Base-by-base conservation (phyloP, 306 rosid species). In the Boehmeria nivea region DNA sequence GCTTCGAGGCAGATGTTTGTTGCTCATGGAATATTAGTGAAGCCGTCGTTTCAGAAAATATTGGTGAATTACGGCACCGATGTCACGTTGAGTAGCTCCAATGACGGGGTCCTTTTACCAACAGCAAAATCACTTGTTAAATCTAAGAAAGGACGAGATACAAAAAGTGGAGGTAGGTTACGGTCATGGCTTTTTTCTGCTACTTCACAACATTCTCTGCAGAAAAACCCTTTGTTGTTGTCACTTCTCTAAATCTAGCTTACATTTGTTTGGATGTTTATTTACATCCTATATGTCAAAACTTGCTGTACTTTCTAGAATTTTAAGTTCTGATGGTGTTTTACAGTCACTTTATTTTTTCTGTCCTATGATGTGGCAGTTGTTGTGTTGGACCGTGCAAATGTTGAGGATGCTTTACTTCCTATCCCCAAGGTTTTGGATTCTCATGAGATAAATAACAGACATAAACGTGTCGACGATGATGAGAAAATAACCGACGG, bases 321-420 rank as follows among this genome's bases (percentile, higher is more conserved):
- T 23, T 26, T 12, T 10, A 19, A n/a, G 23, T 46, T 48, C 21
- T 43, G 27, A 3, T 57, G 49, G 16, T n/a, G 44, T 37, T 38
- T 24, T 38, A 48, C 19, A 17, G 12, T 54, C 13, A 53, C 58
- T 71, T 69, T 76, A 24, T 70, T 71, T 8, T 54, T 17, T 59
- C 44, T 60, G 45, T 74, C 61, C 47, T 71, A 51, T 59, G 59
- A 72, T 67, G 45, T 0, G 5, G 4, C 95, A 87, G 93, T 85
- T 62, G 71, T 78, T 59, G 89, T 86, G 40, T 78, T 87, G 53
- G 99, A 87, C 67, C 83, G 95, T 66, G 85, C 99, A 51, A 87
- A 87, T 81, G 93, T 88, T 12, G 93, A 84, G 77, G 99, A 87
- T 63, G 99, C 99, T 23, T 67, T 82, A 65, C 86, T 73, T 66